These are phyloP conservation scores for Sophora flavescens DNA, from an alignment of 306 rosid genomes.

Conservation along the genomic window DNA sequence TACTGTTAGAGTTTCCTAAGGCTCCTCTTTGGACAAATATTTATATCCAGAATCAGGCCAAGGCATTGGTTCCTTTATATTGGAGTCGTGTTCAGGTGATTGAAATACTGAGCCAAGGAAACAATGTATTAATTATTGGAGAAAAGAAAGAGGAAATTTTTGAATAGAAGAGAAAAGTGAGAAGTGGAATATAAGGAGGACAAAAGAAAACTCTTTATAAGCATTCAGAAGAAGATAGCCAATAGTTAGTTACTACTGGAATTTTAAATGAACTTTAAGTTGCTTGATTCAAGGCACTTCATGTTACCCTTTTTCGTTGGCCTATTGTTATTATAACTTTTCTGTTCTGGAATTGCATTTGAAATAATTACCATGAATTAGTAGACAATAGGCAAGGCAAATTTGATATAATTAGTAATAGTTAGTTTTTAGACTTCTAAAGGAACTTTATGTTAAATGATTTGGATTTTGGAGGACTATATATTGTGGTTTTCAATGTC, in stretches of 20 bases:
- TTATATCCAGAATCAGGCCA: conserved; percentile 85
- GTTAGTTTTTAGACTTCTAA: conserved; percentile 32
- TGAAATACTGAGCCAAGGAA: conserved; percentile 46
- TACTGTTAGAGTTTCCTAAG: conserved; percentile 90
- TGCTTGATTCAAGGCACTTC: conserved; percentile 25
- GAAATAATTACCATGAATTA: conserved; percentile 31
- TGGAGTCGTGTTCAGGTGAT: conserved; percentile 99
- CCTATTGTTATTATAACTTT: conserved; percentile 5
- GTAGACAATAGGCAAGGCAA: conserved; percentile 36
- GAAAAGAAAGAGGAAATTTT: not conserved
- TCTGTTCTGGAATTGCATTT: conserved; percentile 9
- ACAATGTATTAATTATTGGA: conserved; percentile 1
- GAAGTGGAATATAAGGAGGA: conserved; percentile 19
- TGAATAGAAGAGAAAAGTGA: conserved; percentile 12
- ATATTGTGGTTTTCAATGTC: conserved; percentile 18
- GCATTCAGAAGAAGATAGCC: conserved; percentile 15
- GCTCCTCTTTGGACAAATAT: conserved; percentile 95
- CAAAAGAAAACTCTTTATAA: conserved; percentile 14
- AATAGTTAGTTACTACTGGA: conserved; percentile 20
- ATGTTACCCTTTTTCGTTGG: conserved; percentile 22
- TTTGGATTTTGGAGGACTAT: conserved; percentile 28
- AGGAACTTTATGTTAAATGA: conserved; percentile 36
- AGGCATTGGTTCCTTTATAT: conserved; percentile 90
- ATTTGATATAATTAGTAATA: conserved; percentile 2
- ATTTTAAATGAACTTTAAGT: not conserved